Percentiles rank a stretch among this genome's conserved stretches.
Conservation (phyloP, 768 basidiomycete species). For the Ramaria rubella region DNA sequence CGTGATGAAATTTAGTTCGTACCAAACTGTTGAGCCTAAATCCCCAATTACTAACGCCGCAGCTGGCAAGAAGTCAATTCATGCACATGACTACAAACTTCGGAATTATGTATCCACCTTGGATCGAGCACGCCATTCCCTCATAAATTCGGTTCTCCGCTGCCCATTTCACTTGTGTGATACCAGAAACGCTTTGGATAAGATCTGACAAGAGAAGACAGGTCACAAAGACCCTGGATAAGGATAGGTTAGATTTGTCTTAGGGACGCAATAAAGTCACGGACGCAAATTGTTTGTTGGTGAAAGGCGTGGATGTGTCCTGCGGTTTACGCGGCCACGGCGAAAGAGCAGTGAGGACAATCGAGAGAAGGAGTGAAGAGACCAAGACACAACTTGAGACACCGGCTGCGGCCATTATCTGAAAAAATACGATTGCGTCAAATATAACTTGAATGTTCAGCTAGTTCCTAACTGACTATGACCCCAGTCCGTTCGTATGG, state of each 20-base stretch:
- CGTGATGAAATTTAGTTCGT: neutral
- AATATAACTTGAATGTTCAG: no score
- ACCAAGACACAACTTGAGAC: constrained; percentile 6
- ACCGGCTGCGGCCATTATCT: constrained; percentile 4
- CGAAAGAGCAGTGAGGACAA: neutral
- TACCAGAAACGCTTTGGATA: constrained; percentile 12
- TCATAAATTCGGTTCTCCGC: constrained; percentile 3
- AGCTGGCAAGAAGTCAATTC: neutral
- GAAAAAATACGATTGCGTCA: neutral
- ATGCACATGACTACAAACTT: neutral
- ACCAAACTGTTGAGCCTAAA: constrained; percentile 2
- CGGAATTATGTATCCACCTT: constrained; percentile 2
- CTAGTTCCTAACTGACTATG: neutral
- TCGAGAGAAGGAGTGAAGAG: constrained; percentile 6
- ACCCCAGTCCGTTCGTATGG: neutral
- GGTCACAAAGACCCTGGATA: constrained; percentile 8
- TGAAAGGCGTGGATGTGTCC: neutral
- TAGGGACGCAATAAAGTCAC: neutral
- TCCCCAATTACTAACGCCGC: constrained; percentile 2
- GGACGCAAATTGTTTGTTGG: constrained; percentile 4
- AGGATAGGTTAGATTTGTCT: neutral
- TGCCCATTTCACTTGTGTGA: constrained; percentile 11
- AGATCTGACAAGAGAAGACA: constrained; percentile 11
- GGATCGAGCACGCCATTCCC: constrained; percentile 4
- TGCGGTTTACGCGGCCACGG: neutral